phyloP scores from a whole-genome alignment of 768 basidiomycete species.

The Podaxis pistillaris region DNA sequence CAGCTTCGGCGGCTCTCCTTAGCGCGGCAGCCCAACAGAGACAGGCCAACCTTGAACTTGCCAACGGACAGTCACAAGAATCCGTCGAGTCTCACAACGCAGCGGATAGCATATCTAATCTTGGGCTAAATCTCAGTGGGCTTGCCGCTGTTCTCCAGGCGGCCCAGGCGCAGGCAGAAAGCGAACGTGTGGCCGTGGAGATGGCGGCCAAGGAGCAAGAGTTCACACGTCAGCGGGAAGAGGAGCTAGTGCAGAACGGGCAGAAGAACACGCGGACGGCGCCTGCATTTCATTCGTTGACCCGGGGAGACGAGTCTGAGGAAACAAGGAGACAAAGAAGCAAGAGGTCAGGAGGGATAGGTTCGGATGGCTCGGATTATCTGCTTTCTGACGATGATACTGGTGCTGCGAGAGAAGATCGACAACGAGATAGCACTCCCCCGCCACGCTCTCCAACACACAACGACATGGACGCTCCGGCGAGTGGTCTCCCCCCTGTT shows the following conservation, averaged over 20 bases:
- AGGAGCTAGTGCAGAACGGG: slow-evolving; percentile 42
- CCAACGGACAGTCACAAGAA: slow-evolving; percentile 26
- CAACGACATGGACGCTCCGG: slow-evolving; percentile 28
- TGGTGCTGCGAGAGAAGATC: slow-evolving; percentile 41
- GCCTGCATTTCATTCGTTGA: slow-evolving; percentile 78
- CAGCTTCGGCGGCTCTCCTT: slow-evolving; percentile 61
- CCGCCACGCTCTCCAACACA: slow-evolving; percentile 32
- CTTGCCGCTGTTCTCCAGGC: slow-evolving; percentile 82
- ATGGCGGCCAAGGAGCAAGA: slow-evolving; percentile 45
- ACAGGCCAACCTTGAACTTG: slow-evolving; percentile 44
- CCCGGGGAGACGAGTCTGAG: slow-evolving; percentile 46
- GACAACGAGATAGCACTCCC: slow-evolving; percentile 26
- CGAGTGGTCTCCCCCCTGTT: slow-evolving; percentile 43
- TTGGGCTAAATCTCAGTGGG: slow-evolving; percentile 58
- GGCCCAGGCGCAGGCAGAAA: slow-evolving; percentile 62
- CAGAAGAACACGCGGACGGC: slow-evolving; percentile 63
- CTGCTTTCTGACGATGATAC: slow-evolving; percentile 51
- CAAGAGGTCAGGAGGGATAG: slow-evolving; percentile 34
- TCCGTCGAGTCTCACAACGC: slow-evolving; percentile 24
- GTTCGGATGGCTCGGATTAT: slow-evolving; percentile 53
- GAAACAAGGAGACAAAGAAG: slow-evolving; percentile 25
- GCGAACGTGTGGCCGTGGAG: slow-evolving; percentile 34
- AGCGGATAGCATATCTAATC: slow-evolving; percentile 35
- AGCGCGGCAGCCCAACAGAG: slow-evolving; percentile 69
- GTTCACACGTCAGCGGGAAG: slow-evolving; percentile 42